Percentiles rank a stretch among this genome's conserved stretches.
phyloP scores from a whole-genome alignment of 1,139 yeast species.

The Candida smagusa region DNA sequence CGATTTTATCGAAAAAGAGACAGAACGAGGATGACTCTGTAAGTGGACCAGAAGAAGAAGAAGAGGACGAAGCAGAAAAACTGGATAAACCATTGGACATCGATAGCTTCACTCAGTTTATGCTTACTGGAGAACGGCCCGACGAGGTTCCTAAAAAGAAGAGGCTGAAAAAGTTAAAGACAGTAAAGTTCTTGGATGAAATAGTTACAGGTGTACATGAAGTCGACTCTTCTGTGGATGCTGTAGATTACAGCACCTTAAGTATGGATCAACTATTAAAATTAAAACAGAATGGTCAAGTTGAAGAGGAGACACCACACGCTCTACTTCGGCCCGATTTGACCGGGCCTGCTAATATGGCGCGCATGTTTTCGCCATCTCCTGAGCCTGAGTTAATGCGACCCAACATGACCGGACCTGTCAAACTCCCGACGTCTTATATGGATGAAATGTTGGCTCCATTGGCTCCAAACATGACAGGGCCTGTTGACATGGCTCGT shows the following conservation, averaged over 20 bases:
- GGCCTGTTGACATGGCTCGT: slow-evolving; percentile 39
- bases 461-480: slow-evolving; percentile 36
- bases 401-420: slow-evolving; percentile 58
- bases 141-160: slow-evolving; percentile 31
- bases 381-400: slow-evolving; percentile 22
- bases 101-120: slow-evolving; percentile 71
- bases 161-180: slow-evolving; percentile 44
- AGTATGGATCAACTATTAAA: slow-evolving; percentile 72
- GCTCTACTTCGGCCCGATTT: slow-evolving; percentile 34
- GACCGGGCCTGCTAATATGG: slow-evolving; percentile 54
- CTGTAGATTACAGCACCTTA: slow-evolving; percentile 50
- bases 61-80: slow-evolving; percentile 26
- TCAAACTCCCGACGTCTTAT: slow-evolving; percentile 33
- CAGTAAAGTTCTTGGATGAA: slow-evolving; percentile 71
- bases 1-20: slow-evolving; percentile 59
- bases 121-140: slow-evolving; percentile 71
- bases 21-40: slow-evolving; percentile 40
- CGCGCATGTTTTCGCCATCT: slow-evolving; percentile 15
- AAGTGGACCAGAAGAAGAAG: slow-evolving; percentile 18
- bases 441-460: slow-evolving; percentile 7
- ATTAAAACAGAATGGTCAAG: slow-evolving; percentile 24
- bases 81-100: slow-evolving; percentile 48
- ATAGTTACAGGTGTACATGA: slow-evolving; percentile 46
- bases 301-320: slow-evolving; percentile 11
- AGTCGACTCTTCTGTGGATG: slow-evolving; percentile 24